Conservation (phyloP, 176 grass and related monocot species). For the Raddia guianensis region DNA sequence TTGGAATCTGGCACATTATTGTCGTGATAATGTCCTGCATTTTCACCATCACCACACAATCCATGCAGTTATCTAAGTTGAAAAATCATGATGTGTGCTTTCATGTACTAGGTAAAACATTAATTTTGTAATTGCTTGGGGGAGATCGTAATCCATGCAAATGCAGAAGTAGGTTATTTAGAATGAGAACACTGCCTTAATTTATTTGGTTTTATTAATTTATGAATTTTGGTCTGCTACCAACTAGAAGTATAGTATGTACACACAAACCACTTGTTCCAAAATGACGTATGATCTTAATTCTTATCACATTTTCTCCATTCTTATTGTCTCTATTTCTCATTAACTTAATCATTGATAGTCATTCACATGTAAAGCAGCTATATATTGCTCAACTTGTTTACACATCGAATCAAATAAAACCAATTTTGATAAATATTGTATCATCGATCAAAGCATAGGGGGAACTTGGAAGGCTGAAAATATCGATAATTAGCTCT, state of each 20-base stretch:
- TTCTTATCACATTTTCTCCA: neutral
- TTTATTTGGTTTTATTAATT: neutral
- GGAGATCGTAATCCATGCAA: neutral
- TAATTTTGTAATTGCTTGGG: neutral
- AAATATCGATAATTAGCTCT: no score
- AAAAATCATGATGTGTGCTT: neutral
- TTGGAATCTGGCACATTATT: neutral
- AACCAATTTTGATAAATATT: neutral
- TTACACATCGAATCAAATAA: neutral
- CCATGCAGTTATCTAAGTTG: neutral
- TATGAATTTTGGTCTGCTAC: neutral
- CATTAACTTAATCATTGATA: neutral
- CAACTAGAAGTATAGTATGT: neutral
- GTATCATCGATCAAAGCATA: neutral
- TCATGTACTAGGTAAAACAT: neutral
- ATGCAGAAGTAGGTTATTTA: neutral
- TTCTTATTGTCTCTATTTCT: neutral
- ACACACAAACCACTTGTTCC: neutral
- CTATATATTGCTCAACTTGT: neutral
- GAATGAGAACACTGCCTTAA: neutral
- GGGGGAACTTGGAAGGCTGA: neutral
- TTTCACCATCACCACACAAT: neutral
- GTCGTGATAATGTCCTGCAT: neutral
- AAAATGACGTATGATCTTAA: neutral
- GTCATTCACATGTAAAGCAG: neutral